These are phyloP conservation scores for Lichtheimia corymbifera DNA, from an alignment of 371 early-diverging fungal genomes.

Conservation along the genomic window DNA sequence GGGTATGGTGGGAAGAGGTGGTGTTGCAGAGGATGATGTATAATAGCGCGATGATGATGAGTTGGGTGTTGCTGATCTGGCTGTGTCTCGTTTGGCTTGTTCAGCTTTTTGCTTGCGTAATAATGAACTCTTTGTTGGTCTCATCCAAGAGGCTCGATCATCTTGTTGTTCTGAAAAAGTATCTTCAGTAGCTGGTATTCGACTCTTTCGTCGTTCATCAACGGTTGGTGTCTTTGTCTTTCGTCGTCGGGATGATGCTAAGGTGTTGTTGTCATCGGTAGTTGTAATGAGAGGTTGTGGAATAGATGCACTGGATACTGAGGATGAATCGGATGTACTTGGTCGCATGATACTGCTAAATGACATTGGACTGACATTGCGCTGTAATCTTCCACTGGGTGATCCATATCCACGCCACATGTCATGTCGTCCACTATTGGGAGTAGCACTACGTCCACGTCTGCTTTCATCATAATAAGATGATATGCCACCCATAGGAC, in stretches of 20 bases:
- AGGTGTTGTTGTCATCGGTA: no score
- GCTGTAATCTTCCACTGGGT: slow-evolving; percentile 5
- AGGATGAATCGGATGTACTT: slow-evolving; percentile 22
- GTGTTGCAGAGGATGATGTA: slow-evolving; percentile 4
- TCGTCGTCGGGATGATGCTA: neutral
- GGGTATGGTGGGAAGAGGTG: slow-evolving; percentile 7
- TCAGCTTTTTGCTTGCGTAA: slow-evolving; percentile 23
- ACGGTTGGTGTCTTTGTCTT: slow-evolving; percentile 11
- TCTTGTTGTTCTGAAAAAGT: neutral
- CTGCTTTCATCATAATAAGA: slow-evolving; percentile 13
- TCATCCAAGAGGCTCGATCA: slow-evolving; percentile 29
- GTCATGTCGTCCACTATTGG: slow-evolving; percentile 14
- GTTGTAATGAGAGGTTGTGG: neutral
- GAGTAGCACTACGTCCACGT: slow-evolving; percentile 27
- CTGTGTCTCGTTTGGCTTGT: slow-evolving; percentile 15
- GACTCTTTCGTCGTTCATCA: slow-evolving; percentile 12
- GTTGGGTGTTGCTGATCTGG: slow-evolving; percentile 23
- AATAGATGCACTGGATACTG: slow-evolving; percentile 12
- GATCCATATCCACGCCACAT: neutral
- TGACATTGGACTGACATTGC: slow-evolving; percentile 21
- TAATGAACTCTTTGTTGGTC: slow-evolving; percentile 31
- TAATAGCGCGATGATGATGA: slow-evolving; percentile 11
- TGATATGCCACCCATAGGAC: slow-evolving; percentile 1
- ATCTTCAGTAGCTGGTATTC: slow-evolving; percentile 4
- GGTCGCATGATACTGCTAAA: slow-evolving; percentile 16